Base-by-base conservation (phyloP, 768 basidiomycete genomes). In the Sporobolomyces phaffii region DNA sequence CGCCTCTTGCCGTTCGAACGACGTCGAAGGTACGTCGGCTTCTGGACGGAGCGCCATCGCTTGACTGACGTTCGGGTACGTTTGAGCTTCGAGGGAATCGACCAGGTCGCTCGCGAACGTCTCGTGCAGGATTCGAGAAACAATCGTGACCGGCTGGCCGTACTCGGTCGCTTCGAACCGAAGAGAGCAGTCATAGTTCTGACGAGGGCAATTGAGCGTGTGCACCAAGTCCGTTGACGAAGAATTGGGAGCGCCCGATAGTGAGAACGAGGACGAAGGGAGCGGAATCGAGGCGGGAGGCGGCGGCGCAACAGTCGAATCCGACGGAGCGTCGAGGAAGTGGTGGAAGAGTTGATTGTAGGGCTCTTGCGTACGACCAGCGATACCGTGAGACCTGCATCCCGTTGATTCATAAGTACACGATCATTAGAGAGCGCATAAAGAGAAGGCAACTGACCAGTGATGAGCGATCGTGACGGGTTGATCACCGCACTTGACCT, bases 181-280 rank as follows among this genome's bases (percentile, higher is more conserved):
- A 1, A 34, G 4, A 1, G 38, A 44, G 63, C 70, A 72, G 41
- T 68, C 63, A 60, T 72, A 57, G 1, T 26, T 22, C 20, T 72
- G 70, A 1, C 66, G 65, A 24, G 70, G 70, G 43, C 70, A 72
- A 43, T 72, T 68, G 51, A 60, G 65, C 11, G 68, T 45, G 50
- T 72, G 51, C 10, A 54, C 62, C 44, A 66, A 8, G 17, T 51
- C 60, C 51, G 59, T 65, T 6, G 15, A 14, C 13, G 65, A 63
- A 24, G 53, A 49, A 59, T 66, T 66, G 18, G 62, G 52, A 17
- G 62, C 58, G 44, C 52, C 62, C 15, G 62, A 43, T 6, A 33
- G 26, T 8, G 52, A 51, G 20, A 31, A 28, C 3, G 62, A 67
- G 2, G 57, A 41, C 8, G 17, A 1, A 3, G 56, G 43, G 18